Evolutionary conservation across 2,329 filamentous ascomycete species (phyloP).

Genomic region (Alternaria panax): DNA sequence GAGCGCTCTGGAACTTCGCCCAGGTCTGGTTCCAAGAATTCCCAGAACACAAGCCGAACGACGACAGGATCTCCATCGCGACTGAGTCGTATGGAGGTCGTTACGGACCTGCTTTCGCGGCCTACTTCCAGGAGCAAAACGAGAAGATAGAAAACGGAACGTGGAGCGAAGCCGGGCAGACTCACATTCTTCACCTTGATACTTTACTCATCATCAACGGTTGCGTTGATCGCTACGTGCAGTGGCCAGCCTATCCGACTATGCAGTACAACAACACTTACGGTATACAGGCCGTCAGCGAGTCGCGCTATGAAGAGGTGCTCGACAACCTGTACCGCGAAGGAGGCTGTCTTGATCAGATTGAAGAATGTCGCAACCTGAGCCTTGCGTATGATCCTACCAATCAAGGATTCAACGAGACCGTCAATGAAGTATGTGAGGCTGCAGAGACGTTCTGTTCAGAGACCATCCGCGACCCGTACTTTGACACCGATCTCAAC

Average conservation of each 20-base stretch:
- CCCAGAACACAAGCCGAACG: slow-evolving; percentile 66
- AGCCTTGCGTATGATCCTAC: slow-evolving; percentile 59
- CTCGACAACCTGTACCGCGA: slow-evolving; percentile 54
- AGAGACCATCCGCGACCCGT: slow-evolving; percentile 55
- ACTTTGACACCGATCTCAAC: slow-evolving; percentile 55
- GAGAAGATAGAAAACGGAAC: slow-evolving; percentile 56
- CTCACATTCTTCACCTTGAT: slow-evolving; percentile 54
- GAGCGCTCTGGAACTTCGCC: slow-evolving; percentile 64
- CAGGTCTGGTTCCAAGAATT: slow-evolving; percentile 71
- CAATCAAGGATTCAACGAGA: slow-evolving; percentile 50
- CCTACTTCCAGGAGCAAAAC: slow-evolving; percentile 66
- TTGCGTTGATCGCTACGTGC: slow-evolving; percentile 60
- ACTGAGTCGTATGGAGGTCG: slow-evolving; percentile 64
- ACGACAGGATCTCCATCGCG: slow-evolving; percentile 62
- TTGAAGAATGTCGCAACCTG: slow-evolving; percentile 59
- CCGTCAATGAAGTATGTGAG: slow-evolving; percentile 53
- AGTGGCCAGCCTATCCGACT: slow-evolving; percentile 57
- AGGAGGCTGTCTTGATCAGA: slow-evolving; percentile 63
- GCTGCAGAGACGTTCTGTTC: slow-evolving; percentile 57
- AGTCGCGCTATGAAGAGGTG: slow-evolving; percentile 56
- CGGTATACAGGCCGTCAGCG: slow-evolving; percentile 60
- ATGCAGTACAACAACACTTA: slow-evolving; percentile 68
- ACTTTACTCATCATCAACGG: slow-evolving; percentile 65
- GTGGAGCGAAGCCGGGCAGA: slow-evolving; percentile 43
- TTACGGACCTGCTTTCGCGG: slow-evolving; percentile 64